These are phyloP conservation scores for Penicillium brevicompactum DNA, from an alignment of 2,329 filamentous ascomycete species.

Conservation along the genomic window DNA sequence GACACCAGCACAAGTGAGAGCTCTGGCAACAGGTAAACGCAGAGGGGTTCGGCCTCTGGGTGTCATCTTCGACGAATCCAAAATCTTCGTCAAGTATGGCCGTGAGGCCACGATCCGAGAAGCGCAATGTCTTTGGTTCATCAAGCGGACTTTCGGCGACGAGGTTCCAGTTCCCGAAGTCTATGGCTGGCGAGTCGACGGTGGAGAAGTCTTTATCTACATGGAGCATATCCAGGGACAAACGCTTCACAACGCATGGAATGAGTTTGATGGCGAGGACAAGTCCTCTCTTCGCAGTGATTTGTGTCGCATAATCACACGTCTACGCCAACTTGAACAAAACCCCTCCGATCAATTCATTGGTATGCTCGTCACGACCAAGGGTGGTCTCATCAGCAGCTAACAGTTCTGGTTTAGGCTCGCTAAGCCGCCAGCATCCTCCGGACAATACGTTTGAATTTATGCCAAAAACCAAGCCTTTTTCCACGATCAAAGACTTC, in stretches of 20 bases:
- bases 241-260: constrained; percentile 31
- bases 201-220: constrained; percentile 32
- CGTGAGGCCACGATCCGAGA: constrained; percentile 21
- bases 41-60: constrained; percentile 7
- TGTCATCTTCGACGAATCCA: constrained; percentile 19
- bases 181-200: constrained; percentile 37
- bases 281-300: constrained; percentile 19
- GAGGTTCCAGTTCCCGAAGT: constrained; percentile 40
- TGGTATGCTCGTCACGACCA: constrained; percentile 14
- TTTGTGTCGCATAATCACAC: constrained; percentile 16
- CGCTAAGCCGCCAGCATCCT: constrained; percentile 15
- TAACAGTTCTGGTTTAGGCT: constrained; percentile 15
- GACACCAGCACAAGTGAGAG: constrained; percentile 22
- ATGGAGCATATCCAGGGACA: constrained; percentile 34
- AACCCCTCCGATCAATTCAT: constrained; percentile 22
- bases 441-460: constrained; percentile 25
- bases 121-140: constrained; percentile 27
- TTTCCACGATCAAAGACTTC: constrained; percentile 25
- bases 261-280: constrained; percentile 10
- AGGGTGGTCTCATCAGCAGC: background rate
- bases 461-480: constrained; percentile 18
- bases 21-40: constrained; percentile 16
- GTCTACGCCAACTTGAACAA: constrained; percentile 23
- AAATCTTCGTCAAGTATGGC: constrained; percentile 30
- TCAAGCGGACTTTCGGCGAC: constrained; percentile 19